Percentiles rank a stretch among this genome's conserved stretches.
Evolutionary conservation across 352 stramenopile species (phyloP).

Genomic region (Phytophthora citricola): DNA sequence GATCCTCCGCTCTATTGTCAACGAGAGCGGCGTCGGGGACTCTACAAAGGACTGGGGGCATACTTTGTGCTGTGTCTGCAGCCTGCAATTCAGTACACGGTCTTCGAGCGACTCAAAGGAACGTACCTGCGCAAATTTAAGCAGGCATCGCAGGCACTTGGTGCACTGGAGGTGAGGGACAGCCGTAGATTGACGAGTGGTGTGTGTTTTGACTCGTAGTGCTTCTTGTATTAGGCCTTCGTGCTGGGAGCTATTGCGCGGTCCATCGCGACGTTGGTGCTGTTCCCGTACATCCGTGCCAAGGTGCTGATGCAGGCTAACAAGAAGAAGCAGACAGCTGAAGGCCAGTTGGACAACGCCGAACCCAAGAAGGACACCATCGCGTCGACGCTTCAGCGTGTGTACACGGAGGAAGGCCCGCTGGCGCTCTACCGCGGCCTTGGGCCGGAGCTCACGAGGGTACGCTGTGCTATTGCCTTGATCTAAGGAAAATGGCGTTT

Average conservation of each 20-base stretch:
- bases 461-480: conserved; percentile 23
- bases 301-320: conserved; percentile 95
- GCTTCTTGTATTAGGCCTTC: conserved; percentile 83
- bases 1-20: conserved; percentile 70
- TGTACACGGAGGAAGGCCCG: conserved; percentile 88
- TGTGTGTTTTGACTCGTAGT: conserved; percentile 1
- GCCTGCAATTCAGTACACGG: conserved; percentile 97
- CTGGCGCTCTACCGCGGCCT: conserved; percentile 94
- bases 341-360: conserved; percentile 9
- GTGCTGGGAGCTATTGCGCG: conserved; percentile 94
- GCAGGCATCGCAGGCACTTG: conserved; percentile 58
- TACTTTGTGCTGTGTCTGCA: conserved; percentile 97
- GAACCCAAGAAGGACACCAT: conserved; percentile 81
- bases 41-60: conserved; percentile 91
- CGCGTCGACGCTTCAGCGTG: conserved; percentile 69
- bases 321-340: conserved; percentile 65
- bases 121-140: conserved; percentile 75
- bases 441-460: conserved; percentile 93
- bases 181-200: background rate
- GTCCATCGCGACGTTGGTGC: conserved; percentile 94
- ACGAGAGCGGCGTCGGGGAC: conserved; percentile 72
- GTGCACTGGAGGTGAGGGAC: conserved; percentile 65
- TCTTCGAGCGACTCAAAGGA: conserved; percentile 93
- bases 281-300: conserved; percentile 97
- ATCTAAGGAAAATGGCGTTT: background rate